Conservation (phyloP, 768 basidiomycete genomes). For the Tylopilus balloui region DNA sequence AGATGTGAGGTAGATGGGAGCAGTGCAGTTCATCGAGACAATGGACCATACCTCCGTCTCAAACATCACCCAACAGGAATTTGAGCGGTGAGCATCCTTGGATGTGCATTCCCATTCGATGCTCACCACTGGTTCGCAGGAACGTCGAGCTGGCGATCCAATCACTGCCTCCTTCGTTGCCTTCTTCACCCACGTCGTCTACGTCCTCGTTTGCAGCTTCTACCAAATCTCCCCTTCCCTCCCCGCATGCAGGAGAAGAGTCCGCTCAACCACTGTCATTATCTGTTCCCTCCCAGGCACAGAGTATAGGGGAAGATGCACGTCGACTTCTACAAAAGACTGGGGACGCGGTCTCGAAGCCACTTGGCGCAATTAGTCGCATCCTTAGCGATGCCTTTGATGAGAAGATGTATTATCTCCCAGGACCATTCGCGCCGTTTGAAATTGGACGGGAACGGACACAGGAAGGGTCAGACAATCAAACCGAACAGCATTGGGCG, state of each 20-base stretch:
- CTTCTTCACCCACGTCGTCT: conserved; percentile 31
- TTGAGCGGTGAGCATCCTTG: conserved; percentile 59
- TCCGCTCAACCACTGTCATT: conserved; percentile 77
- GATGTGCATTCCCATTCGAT: neutral
- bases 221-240: conserved; percentile 32
- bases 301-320: conserved; percentile 58
- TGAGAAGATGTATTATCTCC: conserved; percentile 59
- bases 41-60: conserved; percentile 95
- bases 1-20: conserved; percentile 66
- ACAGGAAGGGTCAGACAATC: conserved; percentile 34
- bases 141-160: conserved; percentile 63
- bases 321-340: conserved; percentile 83
- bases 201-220: conserved; percentile 36
- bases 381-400: conserved; percentile 86
- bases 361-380: conserved; percentile 81
- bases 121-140: conserved; percentile 22
- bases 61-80: conserved; percentile 91
- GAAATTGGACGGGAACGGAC: conserved; percentile 55
- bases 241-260: conserved; percentile 78
- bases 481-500: conserved; percentile 35
- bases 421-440: conserved; percentile 66
- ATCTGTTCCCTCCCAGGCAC: conserved; percentile 38
- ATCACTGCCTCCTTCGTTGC: conserved; percentile 34
- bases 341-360: conserved; percentile 86
- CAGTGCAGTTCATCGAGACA: conserved; percentile 95